A percentile compares a stretch with the other conserved stretches of the same genome.
These are phyloP conservation scores for Aspergillus hancockii DNA, from an alignment of 495 filamentous ascomycete species.

Conservation along the genomic window DNA sequence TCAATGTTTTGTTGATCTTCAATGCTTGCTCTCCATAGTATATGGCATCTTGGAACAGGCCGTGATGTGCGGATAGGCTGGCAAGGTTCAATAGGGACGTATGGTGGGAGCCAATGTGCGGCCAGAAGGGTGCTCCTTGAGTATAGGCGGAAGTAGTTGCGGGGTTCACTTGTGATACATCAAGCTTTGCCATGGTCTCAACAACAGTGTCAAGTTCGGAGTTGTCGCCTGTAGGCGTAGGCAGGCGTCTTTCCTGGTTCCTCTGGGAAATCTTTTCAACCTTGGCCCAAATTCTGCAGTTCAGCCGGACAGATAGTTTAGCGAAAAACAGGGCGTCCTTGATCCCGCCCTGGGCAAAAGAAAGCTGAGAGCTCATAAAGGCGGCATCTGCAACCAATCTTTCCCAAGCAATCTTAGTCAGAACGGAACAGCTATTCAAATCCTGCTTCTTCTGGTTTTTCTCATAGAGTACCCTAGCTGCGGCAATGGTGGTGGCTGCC, in stretches of 20 bases:
- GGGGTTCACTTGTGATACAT: conserved; percentile 33
- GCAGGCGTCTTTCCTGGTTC: conserved; percentile 34
- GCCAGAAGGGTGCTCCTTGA: conserved; percentile 76
- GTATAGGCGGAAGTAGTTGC: conserved; percentile 32
- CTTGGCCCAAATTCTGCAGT: conserved; percentile 70
- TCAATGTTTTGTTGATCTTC: conserved; percentile 70
- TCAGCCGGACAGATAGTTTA: conserved; percentile 63
- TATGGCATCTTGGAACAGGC: conserved; percentile 85
- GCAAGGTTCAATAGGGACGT: conserved; percentile 70
- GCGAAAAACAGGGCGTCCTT: conserved; percentile 67
- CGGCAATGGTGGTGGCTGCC: conserved; percentile 38
- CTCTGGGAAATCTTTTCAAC: conserved; percentile 54
- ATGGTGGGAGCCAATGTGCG: conserved; percentile 70
- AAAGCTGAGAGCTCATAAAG: conserved; percentile 62
- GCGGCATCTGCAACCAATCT: conserved; percentile 52
- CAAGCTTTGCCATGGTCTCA: conserved; percentile 46
- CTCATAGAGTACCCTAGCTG: conserved; percentile 39
- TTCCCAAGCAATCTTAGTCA: conserved; percentile 46
- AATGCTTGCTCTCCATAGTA: conserved; percentile 85
- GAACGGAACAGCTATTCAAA: conserved; percentile 25
- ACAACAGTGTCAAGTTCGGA: conserved; percentile 44
- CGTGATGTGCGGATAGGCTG: conserved; percentile 73
- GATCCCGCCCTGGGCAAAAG: conserved; percentile 62
- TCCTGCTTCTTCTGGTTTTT: conserved; percentile 35
- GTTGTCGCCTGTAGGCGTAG: conserved; percentile 18